These are phyloP conservation scores for Wickerhamiella domercqiae DNA, from an alignment of 805 yeast genomes.

Conservation along the genomic window DNA sequence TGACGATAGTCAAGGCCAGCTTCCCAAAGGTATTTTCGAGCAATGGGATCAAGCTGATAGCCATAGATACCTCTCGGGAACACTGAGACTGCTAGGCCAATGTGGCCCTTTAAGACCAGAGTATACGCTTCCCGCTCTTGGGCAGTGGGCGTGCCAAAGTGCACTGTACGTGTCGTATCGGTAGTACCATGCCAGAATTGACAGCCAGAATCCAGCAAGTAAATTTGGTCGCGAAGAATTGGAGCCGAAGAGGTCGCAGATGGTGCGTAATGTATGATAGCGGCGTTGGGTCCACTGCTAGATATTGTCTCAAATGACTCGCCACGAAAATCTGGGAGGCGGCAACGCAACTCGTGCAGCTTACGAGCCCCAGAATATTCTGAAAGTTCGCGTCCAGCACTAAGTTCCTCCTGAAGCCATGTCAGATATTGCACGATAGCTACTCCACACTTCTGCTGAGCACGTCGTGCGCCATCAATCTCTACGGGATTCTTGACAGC, in stretches of 20 bases:
- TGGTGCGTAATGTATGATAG: slow-evolving; percentile 64
- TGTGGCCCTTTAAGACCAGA: slow-evolving; percentile 78
- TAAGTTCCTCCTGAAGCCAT: slow-evolving; percentile 60
- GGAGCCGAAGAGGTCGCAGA: slow-evolving; percentile 36
- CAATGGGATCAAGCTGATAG: slow-evolving; percentile 58
- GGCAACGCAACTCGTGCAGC: slow-evolving; percentile 30
- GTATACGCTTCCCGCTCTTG: slow-evolving; percentile 61
- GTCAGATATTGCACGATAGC: slow-evolving; percentile 60
- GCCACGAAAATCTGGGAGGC: slow-evolving; percentile 32
- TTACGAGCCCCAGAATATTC: slow-evolving; percentile 46
- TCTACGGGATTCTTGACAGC: slow-evolving; percentile 64
- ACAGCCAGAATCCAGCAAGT: slow-evolving; percentile 78
- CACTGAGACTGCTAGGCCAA: slow-evolving; percentile 64
- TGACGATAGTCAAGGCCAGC: slow-evolving; percentile 78
- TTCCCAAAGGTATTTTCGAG: slow-evolving; percentile 70
- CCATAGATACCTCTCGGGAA: slow-evolving; percentile 72
- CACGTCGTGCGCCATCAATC: slow-evolving; percentile 49
- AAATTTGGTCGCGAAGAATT: slow-evolving; percentile 53
- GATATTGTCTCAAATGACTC: slow-evolving; percentile 61
- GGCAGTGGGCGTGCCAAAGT: slow-evolving; percentile 40
- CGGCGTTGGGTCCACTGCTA: slow-evolving; percentile 62
- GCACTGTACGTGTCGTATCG: slow-evolving; percentile 81
- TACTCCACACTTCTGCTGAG: slow-evolving; percentile 75
- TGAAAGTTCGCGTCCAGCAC: slow-evolving; percentile 26
- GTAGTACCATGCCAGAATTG: slow-evolving; percentile 92